Base-by-base conservation (phyloP, 2,329 filamentous ascomycete genomes). In the Talaromyces marneffei region DNA sequence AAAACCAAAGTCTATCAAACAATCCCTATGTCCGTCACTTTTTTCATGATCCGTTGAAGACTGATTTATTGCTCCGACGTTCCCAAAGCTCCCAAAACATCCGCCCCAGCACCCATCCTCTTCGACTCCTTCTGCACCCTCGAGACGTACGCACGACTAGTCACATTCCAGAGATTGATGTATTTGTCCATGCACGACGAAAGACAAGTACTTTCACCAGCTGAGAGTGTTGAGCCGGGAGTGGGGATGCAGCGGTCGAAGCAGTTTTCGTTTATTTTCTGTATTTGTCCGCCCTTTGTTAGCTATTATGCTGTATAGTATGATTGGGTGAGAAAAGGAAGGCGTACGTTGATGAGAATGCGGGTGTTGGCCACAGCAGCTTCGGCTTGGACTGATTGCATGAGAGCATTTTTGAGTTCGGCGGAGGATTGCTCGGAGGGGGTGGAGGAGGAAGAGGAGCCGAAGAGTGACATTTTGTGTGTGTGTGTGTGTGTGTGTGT, bases 111-210 rank as follows among this genome's bases (percentile, higher is more conserved):
- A n/a, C 69, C 69, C 62, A 69, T 61, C 25, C 65, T 78, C 78
- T 87, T 86, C 66, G 82, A 80, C 74, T 87, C 85, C 75, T 86
- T 75, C 67, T 84, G 64, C 42, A 77, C 65, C 16, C 75, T 82
- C 65, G 76, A 75, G 70, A 91, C 84, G 74, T 91, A 91, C 42
- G 86, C 81, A 53, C 81, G 75, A 78, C 87, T 89, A 70, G 90
- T 86, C 65, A 83, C 79, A 77, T 92, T 92, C 90, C 90, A 93
- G 10, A 88, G 83, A 33, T 82, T 78, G 81, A 92, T 90, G 81
- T 92, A 93, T 77, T 92, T 92, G 70, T 92, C 89, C 85, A 92
- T 90, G 80, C 90, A 93, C 63, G 83, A 81, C 20, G 83, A 89
- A 71, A 90, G 82, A 79, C 90, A 93, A 23, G 83, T 80, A 71